phyloP scores from a whole-genome alignment of 2,329 filamentous ascomycete genomes.

The Cladorrhinum sp. region DNA sequence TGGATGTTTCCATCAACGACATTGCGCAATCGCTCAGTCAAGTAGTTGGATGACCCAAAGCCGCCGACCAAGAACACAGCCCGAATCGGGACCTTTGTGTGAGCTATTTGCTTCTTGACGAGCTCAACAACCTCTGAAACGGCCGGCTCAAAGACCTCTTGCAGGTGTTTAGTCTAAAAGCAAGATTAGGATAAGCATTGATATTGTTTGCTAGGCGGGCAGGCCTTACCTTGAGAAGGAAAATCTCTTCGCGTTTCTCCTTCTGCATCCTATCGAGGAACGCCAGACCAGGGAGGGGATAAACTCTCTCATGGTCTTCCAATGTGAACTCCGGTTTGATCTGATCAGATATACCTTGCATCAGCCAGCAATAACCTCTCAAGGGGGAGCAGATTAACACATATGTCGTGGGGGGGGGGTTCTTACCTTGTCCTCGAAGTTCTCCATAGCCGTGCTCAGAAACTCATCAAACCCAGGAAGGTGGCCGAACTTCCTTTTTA shows the following conservation, averaged over 20 bases:
- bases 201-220: neutral
- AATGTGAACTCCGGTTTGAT: slow-evolving; percentile 38
- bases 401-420: too few relatives aligned
- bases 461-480: slow-evolving; percentile 42
- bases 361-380: too few relatives aligned
- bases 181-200: neutral
- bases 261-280: slow-evolving; percentile 36
- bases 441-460: slow-evolving; percentile 39
- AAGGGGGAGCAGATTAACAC: too few relatives aligned
- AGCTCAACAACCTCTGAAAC: slow-evolving; percentile 42
- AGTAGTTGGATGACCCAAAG: slow-evolving; percentile 45
- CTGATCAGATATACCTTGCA: slow-evolving; percentile 23
- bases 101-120: slow-evolving; percentile 43
- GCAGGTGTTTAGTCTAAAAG: slow-evolving; percentile 35
- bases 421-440: slow-evolving; percentile 40
- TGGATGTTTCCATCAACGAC: slow-evolving; percentile 36
- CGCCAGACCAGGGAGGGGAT: slow-evolving; percentile 34
- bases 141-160: slow-evolving; percentile 44
- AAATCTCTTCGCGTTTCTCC: slow-evolving; percentile 37
- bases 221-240: slow-evolving; percentile 30
- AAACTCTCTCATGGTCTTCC: slow-evolving; percentile 35
- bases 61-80: slow-evolving; percentile 49
- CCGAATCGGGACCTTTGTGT: slow-evolving; percentile 41
- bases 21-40: slow-evolving; percentile 40
- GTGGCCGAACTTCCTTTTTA: slow-evolving; percentile 42